Base-by-base conservation (phyloP, 345 rosid genomes). In the Leavenworthia alabamica region DNA sequence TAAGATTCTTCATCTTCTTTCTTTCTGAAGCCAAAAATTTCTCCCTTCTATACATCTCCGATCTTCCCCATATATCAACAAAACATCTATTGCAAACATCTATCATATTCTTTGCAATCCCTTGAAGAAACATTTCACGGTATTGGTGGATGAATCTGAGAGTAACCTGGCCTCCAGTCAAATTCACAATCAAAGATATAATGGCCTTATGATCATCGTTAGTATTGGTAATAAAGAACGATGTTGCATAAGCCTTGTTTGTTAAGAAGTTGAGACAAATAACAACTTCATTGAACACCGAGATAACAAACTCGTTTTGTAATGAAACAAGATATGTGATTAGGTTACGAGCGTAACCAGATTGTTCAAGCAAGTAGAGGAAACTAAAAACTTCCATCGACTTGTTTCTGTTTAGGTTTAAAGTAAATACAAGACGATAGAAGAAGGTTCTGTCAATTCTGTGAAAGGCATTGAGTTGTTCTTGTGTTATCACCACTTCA, bases 361-460 rank as follows among this genome's bases (percentile, higher is more conserved):
- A 5, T n/a, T 71, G 73, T 52, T 89, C 97, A 0, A 89, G 78
- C 79, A 84, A 79, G 4, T 75, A 15, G 79, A 80, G 75, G 2
- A 86, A 56, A 0, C 75, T 85, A 68, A 83, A 35, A 40, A 80
- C 79, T 5, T 75, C 77, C 60, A 68, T 17, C 6, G 97, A 73
- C 14, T 79, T 66, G 8, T 19, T 23, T 1, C 69, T 72, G 62
- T 83, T 80, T 16, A 82, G 82, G 43, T 59, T 42, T 10, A 89
- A 83, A 11, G 1, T 11, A 41, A 68, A 24, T 26, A 77, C 77
- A 0, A 89, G 82, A 36, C 85, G 66, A 3, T 32, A 11, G 75
- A 73, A 89, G 0, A 84, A 62, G 4, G 0, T 2, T 29, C 95
- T 72, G 17, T 89, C 97, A 12, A 74, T 79, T 19, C 5, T 68